These are phyloP conservation scores for Oenanthe sinensis DNA, from an alignment of 129 eudicot genomes.

Conservation along the genomic window DNA sequence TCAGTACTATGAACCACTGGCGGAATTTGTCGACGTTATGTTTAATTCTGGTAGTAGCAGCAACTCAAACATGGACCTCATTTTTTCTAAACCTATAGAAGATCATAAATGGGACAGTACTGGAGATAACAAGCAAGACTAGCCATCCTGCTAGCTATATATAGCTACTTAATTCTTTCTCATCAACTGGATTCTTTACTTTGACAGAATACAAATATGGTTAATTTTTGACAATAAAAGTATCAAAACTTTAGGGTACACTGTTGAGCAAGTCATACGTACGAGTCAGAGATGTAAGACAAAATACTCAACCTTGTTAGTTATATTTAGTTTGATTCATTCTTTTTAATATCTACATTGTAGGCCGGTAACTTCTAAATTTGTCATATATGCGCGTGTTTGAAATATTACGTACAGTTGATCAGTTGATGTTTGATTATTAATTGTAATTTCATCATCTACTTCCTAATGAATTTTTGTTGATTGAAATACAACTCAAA, in stretches of 20 bases:
- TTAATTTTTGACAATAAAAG: not conserved
- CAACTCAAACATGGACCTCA: slow-evolving; percentile 13
- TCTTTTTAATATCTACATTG: not conserved
- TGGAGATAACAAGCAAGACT: slow-evolving; percentile 1
- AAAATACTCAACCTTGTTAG: not conserved
- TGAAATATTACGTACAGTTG: no score
- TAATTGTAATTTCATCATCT: no score
- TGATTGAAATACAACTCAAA: no score
- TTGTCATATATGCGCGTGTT: not conserved
- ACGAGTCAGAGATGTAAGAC: not conserved
- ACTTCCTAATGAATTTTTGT: no score
- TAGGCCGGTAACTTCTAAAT: not conserved
- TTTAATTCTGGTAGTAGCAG: slow-evolving; percentile 9
- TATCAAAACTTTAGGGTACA: not conserved
- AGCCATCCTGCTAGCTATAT: not conserved
- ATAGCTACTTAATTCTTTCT: not conserved
- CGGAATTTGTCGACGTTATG: slow-evolving; percentile 24
- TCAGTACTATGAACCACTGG: slow-evolving; percentile 38
- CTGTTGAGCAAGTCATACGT: not conserved
- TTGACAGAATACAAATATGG: not conserved
- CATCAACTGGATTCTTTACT: not conserved
- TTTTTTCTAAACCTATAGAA: not conserved
- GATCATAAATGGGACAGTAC: not conserved
- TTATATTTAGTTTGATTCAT: not conserved
- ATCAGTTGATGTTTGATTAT: no score